Conservation (phyloP, 768 basidiomycete genomes). For the Mycena galericulata region DNA sequence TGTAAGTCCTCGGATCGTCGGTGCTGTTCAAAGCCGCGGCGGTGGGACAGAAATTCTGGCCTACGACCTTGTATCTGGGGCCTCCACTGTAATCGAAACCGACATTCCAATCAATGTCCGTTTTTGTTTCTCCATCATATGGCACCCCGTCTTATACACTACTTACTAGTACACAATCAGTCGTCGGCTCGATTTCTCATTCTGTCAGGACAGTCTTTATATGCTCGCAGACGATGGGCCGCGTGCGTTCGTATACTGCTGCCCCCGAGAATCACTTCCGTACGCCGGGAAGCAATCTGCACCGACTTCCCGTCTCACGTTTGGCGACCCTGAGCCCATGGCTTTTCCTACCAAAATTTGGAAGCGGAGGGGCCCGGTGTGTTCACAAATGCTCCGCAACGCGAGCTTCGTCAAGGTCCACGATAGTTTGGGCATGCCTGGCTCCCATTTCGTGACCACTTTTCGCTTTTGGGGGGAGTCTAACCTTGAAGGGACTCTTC, state of each 20-base stretch:
- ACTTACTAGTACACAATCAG: conserved; percentile 22
- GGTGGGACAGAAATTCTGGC: conserved; percentile 25
- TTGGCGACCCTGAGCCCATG: conserved; percentile 18
- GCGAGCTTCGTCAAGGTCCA: conserved; percentile 27
- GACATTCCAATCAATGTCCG: conserved; percentile 26
- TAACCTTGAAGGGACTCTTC: background rate
- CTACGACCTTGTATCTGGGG: conserved; percentile 14
- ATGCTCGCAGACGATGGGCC: conserved; percentile 26
- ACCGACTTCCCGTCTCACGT: background rate
- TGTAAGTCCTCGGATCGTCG: conserved; percentile 28
- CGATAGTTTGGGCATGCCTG: conserved; percentile 16
- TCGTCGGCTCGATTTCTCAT: conserved; percentile 26
- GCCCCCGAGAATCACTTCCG: conserved; percentile 17
- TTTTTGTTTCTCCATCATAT: background rate
- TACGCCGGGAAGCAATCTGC: conserved; percentile 1
- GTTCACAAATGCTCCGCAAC: conserved; percentile 24
- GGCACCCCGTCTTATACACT: too few relatives aligned
- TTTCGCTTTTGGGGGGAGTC: conserved; percentile 27
- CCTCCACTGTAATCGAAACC: conserved; percentile 9
- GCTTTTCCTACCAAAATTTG: conserved; percentile 21
- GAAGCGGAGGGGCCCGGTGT: conserved; percentile 22
- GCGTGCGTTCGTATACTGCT: conserved; percentile 25
- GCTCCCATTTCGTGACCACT: conserved; percentile 25
- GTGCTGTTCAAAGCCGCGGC: conserved; percentile 21
- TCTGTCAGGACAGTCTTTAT: conserved; percentile 12